A percentile compares a stretch with the other conserved stretches of the same genome.
Conservation (phyloP, 2,329 filamentous ascomycete species). For the Sporothrix variecibatus region DNA sequence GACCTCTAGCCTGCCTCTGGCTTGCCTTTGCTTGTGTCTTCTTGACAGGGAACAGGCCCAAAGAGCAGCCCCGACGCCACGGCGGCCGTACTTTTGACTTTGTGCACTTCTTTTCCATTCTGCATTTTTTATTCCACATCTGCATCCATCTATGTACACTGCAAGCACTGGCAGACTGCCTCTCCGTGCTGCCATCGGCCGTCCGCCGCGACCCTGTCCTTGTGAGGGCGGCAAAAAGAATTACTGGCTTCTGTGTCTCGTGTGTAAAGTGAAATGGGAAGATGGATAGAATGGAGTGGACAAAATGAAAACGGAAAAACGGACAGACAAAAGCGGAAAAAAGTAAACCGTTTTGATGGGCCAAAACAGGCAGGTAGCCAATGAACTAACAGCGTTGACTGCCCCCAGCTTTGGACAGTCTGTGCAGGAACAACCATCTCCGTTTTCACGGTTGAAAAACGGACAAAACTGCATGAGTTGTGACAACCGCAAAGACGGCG, state of each 20-base stretch:
- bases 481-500: too few species aligned
- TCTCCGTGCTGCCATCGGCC: constrained; percentile 16
- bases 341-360: constrained; percentile 1
- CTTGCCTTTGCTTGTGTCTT: neutral
- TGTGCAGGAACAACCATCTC: neutral
- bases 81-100: neutral
- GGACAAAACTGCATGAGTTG: neutral
- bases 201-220: constrained; percentile 3
- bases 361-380: neutral
- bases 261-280: neutral
- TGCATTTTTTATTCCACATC: neutral
- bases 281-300: neutral
- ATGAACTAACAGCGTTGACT: constrained; percentile 12
- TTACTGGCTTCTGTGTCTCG: too few species aligned
- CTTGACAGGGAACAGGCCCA: constrained; percentile 7
- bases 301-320: neutral
- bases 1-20: neutral
- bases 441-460: neutral
- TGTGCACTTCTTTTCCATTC: neutral
- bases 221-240: neutral
- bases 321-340: neutral
- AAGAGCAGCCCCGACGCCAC: neutral
- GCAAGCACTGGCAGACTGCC: neutral
- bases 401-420: neutral
- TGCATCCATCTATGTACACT: neutral